Conservation (phyloP, 176 grass and related monocot genomes). For the Eragrostis nindensis region DNA sequence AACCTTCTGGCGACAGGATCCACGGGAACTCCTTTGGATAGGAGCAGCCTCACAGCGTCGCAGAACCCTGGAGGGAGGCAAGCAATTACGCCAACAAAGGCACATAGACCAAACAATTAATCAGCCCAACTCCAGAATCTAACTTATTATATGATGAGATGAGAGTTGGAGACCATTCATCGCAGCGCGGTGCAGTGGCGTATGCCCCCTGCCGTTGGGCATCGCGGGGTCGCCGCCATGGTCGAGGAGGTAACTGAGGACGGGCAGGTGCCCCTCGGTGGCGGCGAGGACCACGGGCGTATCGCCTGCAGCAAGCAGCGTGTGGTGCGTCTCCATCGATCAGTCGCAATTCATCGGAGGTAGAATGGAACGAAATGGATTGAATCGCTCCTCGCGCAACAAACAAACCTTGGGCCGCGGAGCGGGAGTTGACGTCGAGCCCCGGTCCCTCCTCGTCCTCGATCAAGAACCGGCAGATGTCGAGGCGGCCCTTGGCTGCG, state of each 20-base stretch:
- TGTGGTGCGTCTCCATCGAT: not conserved
- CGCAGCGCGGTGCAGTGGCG: conserved; percentile 38
- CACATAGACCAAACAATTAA: no score
- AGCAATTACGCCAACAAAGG: not conserved
- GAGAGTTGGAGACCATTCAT: conserved; percentile 8
- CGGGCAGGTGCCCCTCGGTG: not conserved
- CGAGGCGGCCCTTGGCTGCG: not conserved
- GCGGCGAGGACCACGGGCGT: not conserved
- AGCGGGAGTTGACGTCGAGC: not conserved
- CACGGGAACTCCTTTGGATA: conserved; percentile 42
- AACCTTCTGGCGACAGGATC: conserved; percentile 21
- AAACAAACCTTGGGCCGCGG: not conserved
- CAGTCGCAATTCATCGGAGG: not conserved
- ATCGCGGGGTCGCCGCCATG: conserved; percentile 32
- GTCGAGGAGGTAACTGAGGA: conserved; percentile 37
- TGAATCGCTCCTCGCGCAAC: no score
- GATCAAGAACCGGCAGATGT: not conserved
- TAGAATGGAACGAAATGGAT: not conserved
- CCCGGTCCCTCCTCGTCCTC: not conserved
- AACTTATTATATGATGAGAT: no score
- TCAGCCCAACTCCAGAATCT: no score
- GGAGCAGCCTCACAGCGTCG: conserved; percentile 35
- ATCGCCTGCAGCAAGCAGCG: not conserved
- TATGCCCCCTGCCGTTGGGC: conserved; percentile 12
- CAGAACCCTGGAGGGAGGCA: conserved; percentile 22